Evolutionary conservation across 345 rosid genomes (phyloP).

Genomic region (Atalantia buxifolia): DNA sequence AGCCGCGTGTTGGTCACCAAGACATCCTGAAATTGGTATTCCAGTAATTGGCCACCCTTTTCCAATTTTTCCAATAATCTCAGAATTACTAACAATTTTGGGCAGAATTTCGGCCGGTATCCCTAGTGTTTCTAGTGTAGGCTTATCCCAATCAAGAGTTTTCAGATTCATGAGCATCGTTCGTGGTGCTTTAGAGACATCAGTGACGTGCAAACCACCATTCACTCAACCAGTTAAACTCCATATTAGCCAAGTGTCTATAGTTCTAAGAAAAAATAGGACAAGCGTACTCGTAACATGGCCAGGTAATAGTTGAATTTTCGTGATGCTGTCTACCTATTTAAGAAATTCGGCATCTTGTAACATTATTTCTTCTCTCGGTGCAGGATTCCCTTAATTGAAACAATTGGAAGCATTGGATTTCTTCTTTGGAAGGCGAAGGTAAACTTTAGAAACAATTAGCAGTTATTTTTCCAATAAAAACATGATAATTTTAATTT

Average conservation of each 20-base stretch:
- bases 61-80: constrained; percentile 67
- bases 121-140: constrained; percentile 45
- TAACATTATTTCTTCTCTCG: neutral
- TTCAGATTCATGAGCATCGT: constrained; percentile 92
- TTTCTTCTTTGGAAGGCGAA: neutral
- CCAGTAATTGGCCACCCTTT: constrained; percentile 88
- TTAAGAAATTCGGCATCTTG: too few species aligned
- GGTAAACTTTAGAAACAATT: neutral
- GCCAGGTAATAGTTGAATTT: too few species aligned
- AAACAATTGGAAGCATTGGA: neutral
- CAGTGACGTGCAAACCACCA: constrained; percentile 81
- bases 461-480: neutral
- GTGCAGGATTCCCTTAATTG: neutral
- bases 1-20: constrained; percentile 97
- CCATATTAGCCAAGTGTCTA: constrained; percentile 94
- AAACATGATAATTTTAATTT: neutral
- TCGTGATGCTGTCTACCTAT: too few species aligned
- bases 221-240: constrained; percentile 78
- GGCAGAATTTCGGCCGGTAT: constrained; percentile 69
- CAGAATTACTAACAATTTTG: constrained; percentile 76
- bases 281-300: too few species aligned
- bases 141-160: constrained; percentile 70
- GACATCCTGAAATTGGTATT: constrained; percentile 85
- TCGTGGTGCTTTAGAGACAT: constrained; percentile 86
- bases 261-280: constrained; percentile 42